Evolutionary conservation across 345 rosid genomes (phyloP), one percentile per base, ranked within the genome.

Genomic region (Ceriops decandra): DNA sequence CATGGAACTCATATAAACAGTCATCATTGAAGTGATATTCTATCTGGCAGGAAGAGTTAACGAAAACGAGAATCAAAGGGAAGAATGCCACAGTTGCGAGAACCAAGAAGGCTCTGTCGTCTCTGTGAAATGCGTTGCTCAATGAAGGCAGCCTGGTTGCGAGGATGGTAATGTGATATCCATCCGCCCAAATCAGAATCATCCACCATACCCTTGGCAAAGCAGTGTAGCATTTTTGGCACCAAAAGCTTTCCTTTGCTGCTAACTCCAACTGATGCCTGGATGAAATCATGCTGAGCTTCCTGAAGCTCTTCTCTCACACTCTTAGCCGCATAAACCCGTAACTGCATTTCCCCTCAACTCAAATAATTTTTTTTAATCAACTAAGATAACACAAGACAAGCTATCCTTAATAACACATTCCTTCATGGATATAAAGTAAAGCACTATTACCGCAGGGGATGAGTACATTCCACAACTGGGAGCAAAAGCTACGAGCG

Each of bases 381-480:
- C 17, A 33, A 33, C 49, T 42, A 13, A 11, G 4, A 42, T 13
- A 42, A 42, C 49, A 42, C 19, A 38, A 42, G 17, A 13, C 49
- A 42, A 42, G 49, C 49, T 42, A 42, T 42, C 49, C 1, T 42
- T 3, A 3, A 42, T 42, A 52, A 30, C 36, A 30, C 47, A 36
- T 7, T 1, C 15, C 68, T 31, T 19, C 36, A 64, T 46, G 27
- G 10, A 62, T 61, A 56, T 42, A 20, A 28, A 1, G 36, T 33
- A 7, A 7, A 46, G 53, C 16, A 22, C 52, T 21, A 31, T 81
- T 87, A 93, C 97, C 65, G 87, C 96, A 22, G 98, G 97, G 8
- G 96, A 93, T 33, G 97, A 90, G 83, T 89, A 85, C 88, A 87
- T 88, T 77, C 98, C 97, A 0, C 85, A 85, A 80, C 93, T 90